A percentile compares a stretch with the other conserved stretches of the same genome.
These are phyloP conservation scores for Diaporthe sp. DNA, from an alignment of 2,329 filamentous ascomycete genomes.

Conservation along the genomic window DNA sequence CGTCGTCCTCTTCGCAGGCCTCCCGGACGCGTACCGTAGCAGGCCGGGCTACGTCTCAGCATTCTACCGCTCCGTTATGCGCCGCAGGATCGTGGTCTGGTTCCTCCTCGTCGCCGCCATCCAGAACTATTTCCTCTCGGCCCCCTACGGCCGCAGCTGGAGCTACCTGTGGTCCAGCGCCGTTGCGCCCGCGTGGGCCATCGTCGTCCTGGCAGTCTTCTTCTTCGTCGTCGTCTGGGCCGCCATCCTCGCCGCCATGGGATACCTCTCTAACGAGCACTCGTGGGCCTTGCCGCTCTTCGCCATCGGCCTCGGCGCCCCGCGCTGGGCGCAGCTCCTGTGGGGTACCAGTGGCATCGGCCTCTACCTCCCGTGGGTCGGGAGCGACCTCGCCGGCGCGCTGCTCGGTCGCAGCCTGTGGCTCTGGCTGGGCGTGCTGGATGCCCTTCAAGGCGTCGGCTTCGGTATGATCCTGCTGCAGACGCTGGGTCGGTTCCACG, in stretches of 20 bases:
- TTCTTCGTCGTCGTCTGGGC: slow-evolving; percentile 69
- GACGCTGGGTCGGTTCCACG: slow-evolving; percentile 73
- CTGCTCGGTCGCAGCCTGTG: slow-evolving; percentile 68
- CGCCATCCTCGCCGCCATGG: slow-evolving; percentile 60
- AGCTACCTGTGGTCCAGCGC: slow-evolving; percentile 69
- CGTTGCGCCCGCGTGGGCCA: slow-evolving; percentile 65
- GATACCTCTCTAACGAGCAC: slow-evolving; percentile 66
- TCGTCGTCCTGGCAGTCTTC: slow-evolving; percentile 64
- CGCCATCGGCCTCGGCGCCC: slow-evolving; percentile 73
- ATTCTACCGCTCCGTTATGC: slow-evolving; percentile 71
- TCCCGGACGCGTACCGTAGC: slow-evolving; percentile 75
- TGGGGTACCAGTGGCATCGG: slow-evolving; percentile 72
- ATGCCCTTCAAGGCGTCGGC: slow-evolving; percentile 73
- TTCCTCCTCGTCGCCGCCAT: slow-evolving; percentile 72
- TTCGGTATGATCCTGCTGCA: slow-evolving; percentile 76
- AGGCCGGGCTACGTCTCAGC: slow-evolving; percentile 71
- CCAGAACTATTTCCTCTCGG: slow-evolving; percentile 75
- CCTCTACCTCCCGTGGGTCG: slow-evolving; percentile 71
- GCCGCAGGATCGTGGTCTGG: slow-evolving; percentile 74
- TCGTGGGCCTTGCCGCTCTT: slow-evolving; percentile 76
- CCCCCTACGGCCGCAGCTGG: slow-evolving; percentile 76
- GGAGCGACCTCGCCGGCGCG: slow-evolving; percentile 62
- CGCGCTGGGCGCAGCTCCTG: slow-evolving; percentile 75
- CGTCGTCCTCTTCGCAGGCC: slow-evolving; percentile 65
- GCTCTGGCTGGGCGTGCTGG: slow-evolving; percentile 75